phyloP scores from a whole-genome alignment of 192 early-diverging fungal species.

The Backusella tuberculispora region DNA sequence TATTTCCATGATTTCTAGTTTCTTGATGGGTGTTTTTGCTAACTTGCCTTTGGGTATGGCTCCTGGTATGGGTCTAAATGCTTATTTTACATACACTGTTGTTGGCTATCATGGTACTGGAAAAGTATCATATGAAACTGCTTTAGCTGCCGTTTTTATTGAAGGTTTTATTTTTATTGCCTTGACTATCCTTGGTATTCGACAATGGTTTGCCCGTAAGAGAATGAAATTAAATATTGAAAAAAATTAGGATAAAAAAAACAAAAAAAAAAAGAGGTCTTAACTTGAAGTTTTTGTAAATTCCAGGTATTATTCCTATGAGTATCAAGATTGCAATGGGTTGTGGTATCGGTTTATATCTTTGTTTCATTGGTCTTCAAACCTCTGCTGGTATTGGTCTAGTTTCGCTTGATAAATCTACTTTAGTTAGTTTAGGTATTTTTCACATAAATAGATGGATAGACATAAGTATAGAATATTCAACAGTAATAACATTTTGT shows the following conservation, averaged over 20 bases:
- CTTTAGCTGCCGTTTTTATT: conserved; percentile 77
- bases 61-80: conserved; percentile 82
- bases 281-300: neutral
- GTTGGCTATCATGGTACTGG: conserved; percentile 80
- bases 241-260: neutral
- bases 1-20: conserved; percentile 63
- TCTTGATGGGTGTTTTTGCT: conserved; percentile 71
- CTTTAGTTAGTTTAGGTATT: conserved; percentile 61
- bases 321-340: conserved; percentile 76
- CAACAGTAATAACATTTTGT: too few relatives aligned
- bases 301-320: conserved; percentile 57
- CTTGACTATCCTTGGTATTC: conserved; percentile 74
- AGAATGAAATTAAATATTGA: neutral
- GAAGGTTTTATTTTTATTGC: conserved; percentile 82
- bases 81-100: conserved; percentile 85
- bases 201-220: conserved; percentile 76
- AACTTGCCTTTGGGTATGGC: conserved; percentile 82
- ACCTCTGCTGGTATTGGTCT: conserved; percentile 82
- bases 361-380: conserved; percentile 81
- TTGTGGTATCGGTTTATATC: conserved; percentile 78
- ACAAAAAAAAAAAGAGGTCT: too few relatives aligned
- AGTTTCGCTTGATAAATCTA: conserved; percentile 61
- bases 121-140: conserved; percentile 68
- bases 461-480: too few relatives aligned
- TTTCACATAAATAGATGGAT: too few relatives aligned